Conservation (phyloP, 2,329 filamentous ascomycete species). For the Nemania sp. region DNA sequence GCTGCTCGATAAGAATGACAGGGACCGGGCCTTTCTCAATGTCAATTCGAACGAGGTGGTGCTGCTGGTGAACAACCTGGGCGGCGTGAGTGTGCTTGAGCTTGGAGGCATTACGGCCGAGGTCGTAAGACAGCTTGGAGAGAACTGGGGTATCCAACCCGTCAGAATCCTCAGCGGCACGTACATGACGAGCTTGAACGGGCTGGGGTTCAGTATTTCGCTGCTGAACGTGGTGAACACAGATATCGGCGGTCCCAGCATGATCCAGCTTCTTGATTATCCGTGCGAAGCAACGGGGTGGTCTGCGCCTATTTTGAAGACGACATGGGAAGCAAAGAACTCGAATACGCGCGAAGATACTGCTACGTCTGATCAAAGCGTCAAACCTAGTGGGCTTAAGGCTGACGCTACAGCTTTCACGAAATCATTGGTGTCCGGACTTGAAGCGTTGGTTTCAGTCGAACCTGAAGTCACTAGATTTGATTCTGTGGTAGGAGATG, state of each 20-base stretch:
- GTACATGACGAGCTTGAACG: slow-evolving; percentile 80
- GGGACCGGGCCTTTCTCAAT: slow-evolving; percentile 70
- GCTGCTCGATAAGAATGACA: slow-evolving; percentile 66
- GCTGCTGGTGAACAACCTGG: slow-evolving; percentile 75
- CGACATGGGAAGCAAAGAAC: slow-evolving; percentile 65
- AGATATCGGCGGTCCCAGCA: slow-evolving; percentile 60
- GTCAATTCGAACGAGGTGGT: slow-evolving; percentile 67
- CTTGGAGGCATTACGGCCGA: slow-evolving; percentile 72
- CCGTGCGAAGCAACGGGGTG: slow-evolving; percentile 72
- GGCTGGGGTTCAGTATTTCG: slow-evolving; percentile 73
- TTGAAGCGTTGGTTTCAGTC: slow-evolving; percentile 64
- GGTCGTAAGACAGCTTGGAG: slow-evolving; percentile 64
- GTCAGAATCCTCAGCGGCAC: slow-evolving; percentile 69
- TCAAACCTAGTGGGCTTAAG: slow-evolving; percentile 52
- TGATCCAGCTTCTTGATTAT: slow-evolving; percentile 71
- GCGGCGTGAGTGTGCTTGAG: slow-evolving; percentile 72
- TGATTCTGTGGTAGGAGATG: slow-evolving; percentile 85
- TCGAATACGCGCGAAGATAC: slow-evolving; percentile 49
- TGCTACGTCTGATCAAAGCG: slow-evolving; percentile 36
- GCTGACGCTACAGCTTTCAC: slow-evolving; percentile 57
- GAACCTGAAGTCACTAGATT: slow-evolving; percentile 74
- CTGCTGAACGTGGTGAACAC: slow-evolving; percentile 66
- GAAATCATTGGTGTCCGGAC: slow-evolving; percentile 56
- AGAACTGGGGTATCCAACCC: slow-evolving; percentile 63
- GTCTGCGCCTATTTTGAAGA: slow-evolving; percentile 63